Percentiles rank a stretch among this genome's conserved stretches.
These are phyloP conservation scores for Phytophthora sojae DNA, from an alignment of 352 stramenopile species.

Conservation along the genomic window DNA sequence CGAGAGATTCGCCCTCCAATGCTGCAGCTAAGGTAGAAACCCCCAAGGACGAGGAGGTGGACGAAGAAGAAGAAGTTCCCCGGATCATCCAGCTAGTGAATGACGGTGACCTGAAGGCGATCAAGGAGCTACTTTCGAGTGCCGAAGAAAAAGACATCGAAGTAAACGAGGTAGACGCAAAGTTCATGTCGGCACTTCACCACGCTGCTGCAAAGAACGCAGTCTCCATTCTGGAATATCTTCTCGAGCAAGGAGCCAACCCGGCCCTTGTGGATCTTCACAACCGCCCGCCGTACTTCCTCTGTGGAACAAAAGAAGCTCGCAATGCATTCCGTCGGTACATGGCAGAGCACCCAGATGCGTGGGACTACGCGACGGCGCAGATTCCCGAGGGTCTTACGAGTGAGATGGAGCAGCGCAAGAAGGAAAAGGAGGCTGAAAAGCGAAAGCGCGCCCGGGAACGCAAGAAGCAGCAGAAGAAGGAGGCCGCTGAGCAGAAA, in stretches of 20 bases:
- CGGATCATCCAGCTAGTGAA: constrained; percentile 54
- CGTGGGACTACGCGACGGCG: constrained; percentile 75
- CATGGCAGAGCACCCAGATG: constrained; percentile 81
- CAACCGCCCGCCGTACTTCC: constrained; percentile 88
- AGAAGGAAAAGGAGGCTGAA: constrained; percentile 88
- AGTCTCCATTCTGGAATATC: constrained; percentile 57
- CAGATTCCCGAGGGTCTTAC: constrained; percentile 83
- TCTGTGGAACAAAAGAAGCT: constrained; percentile 88
- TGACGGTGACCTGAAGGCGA: constrained; percentile 36
- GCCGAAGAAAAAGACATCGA: constrained; percentile 29
- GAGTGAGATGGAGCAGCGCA: constrained; percentile 84
- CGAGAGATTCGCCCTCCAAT: neutral
- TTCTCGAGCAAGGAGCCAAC: constrained; percentile 88
- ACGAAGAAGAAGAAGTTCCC: constrained; percentile 38
- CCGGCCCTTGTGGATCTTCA: constrained; percentile 85
- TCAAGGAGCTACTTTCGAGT: constrained; percentile 55
- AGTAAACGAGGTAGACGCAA: constrained; percentile 66
- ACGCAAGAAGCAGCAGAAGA: constrained; percentile 93
- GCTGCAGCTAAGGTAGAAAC: constrained; percentile 12
- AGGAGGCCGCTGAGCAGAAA: constrained; percentile 71
- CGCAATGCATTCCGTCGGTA: constrained; percentile 93
- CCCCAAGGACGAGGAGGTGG: constrained; percentile 9
- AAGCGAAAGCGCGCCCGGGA: constrained; percentile 88
- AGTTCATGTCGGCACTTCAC: constrained; percentile 84
- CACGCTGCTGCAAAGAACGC: constrained; percentile 65